These are phyloP conservation scores for Xeromyces bisporus DNA, from an alignment of 495 filamentous ascomycete species.

Conservation along the genomic window DNA sequence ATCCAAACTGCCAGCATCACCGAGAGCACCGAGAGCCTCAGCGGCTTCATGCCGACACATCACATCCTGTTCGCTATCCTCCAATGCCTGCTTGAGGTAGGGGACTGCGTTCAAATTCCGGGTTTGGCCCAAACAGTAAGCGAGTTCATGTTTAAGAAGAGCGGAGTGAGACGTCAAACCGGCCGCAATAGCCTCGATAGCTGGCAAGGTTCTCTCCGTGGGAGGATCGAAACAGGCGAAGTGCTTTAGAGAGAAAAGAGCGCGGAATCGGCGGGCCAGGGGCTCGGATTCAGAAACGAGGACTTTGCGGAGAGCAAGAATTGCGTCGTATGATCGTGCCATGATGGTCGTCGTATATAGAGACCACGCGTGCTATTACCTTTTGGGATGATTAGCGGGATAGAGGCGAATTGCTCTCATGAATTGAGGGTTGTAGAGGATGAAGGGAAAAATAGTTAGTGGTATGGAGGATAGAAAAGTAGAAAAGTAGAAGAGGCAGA, in stretches of 20 bases:
- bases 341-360: constrained; percentile 8
- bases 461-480: neutral
- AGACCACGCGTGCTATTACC: constrained; percentile 9
- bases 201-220: constrained; percentile 44
- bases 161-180: constrained; percentile 72
- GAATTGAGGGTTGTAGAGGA: no score
- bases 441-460: no score
- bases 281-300: constrained; percentile 63
- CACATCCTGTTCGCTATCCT: constrained; percentile 61
- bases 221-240: constrained; percentile 53
- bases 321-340: constrained; percentile 13
- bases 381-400: neutral
- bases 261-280: constrained; percentile 82
- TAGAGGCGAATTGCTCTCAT: no score
- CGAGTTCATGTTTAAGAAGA: constrained; percentile 84
- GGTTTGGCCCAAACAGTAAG: constrained; percentile 92
- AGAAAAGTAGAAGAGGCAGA: neutral
- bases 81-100: constrained; percentile 57
- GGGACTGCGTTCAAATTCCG: constrained; percentile 56
- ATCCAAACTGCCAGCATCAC: constrained; percentile 50
- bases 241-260: constrained; percentile 94
- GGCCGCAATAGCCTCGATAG: constrained; percentile 86
- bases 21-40: constrained; percentile 84
- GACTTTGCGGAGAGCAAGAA: constrained; percentile 52
- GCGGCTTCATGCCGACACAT: constrained; percentile 97